These are phyloP conservation scores for Microcyclosporella mali DNA, from an alignment of 2,329 filamentous ascomycete genomes.

Conservation along the genomic window DNA sequence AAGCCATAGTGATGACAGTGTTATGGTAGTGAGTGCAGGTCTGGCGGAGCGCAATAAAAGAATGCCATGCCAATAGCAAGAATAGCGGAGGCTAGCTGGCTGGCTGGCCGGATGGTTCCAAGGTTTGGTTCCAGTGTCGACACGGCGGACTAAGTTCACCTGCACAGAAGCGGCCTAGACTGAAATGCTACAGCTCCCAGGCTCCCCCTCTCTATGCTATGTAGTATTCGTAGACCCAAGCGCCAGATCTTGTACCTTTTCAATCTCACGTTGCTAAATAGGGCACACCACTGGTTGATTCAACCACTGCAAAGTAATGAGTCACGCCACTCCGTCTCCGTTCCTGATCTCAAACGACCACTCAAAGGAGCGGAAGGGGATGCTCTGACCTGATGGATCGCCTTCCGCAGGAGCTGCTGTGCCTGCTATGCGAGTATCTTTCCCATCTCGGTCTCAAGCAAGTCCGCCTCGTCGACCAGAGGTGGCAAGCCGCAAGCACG, in stretches of 20 bases:
- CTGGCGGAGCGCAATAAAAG: not conserved
- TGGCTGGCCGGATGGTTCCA: no score
- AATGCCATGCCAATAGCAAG: not conserved
- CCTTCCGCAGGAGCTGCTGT: constrained; percentile 26
- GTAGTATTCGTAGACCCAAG: no score
- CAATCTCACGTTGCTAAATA: no score
- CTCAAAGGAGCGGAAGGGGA: not conserved
- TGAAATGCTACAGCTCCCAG: no score
- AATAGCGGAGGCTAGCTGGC: not conserved
- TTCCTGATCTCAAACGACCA: not conserved
- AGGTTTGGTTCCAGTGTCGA: no score
- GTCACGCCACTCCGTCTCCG: no score
- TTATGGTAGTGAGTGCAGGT: not conserved
- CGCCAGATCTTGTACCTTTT: no score
- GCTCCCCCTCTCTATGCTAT: no score
- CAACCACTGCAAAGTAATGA: no score
- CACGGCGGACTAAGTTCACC: no score
- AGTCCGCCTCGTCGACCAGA: constrained; percentile 18
- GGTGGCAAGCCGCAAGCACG: constrained; percentile 14
- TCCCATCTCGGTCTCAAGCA: constrained; percentile 17
- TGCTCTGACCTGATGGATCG: constrained; percentile 7
- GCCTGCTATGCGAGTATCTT: constrained; percentile 19
- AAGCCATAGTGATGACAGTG: not conserved
- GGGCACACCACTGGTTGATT: no score
- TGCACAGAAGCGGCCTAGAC: no score